phyloP scores from a whole-genome alignment of 2,329 filamentous ascomycete genomes.

The Leptographium lundbergii region DNA sequence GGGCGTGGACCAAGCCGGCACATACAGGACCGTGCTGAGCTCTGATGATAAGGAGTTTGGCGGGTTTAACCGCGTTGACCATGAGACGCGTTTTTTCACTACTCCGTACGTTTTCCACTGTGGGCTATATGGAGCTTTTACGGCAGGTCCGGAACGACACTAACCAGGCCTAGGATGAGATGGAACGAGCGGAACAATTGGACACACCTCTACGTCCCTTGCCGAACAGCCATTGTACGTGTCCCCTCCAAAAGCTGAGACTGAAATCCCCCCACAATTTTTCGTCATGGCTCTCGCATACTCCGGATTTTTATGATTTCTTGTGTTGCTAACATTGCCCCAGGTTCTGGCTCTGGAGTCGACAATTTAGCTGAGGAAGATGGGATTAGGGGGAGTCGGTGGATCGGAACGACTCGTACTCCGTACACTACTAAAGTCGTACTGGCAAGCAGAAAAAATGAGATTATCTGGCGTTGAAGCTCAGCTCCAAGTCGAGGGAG shows the following conservation, averaged over 20 bases:
- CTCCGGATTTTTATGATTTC: not conserved
- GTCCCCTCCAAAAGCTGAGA: not conserved
- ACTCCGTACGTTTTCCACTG: slow-evolving; percentile 36
- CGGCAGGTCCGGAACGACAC: not conserved
- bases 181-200: slow-evolving; percentile 91
- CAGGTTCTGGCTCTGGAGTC: slow-evolving; percentile 22
- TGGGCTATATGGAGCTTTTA: not conserved
- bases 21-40: slow-evolving; percentile 77
- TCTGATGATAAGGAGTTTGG: slow-evolving; percentile 68
- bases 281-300: not conserved
- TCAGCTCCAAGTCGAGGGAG: not conserved
- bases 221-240: slow-evolving; percentile 68
- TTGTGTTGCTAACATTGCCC: not conserved
- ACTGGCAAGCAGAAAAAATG: not conserved
- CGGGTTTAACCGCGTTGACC: slow-evolving; percentile 64
- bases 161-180: slow-evolving; percentile 33
- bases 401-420: not conserved
- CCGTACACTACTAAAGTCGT: not conserved
- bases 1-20: slow-evolving; percentile 72
- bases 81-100: slow-evolving; percentile 81
- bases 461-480: not conserved
- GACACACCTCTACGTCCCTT: slow-evolving; percentile 81
- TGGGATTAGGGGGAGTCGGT: not conserved
- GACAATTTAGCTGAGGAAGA: slow-evolving; percentile 10
- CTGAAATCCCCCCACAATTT: not conserved